Evolutionary conservation across 202 grass and related monocot species (phyloP).

Genomic region (Cymbopogon flexuosus): DNA sequence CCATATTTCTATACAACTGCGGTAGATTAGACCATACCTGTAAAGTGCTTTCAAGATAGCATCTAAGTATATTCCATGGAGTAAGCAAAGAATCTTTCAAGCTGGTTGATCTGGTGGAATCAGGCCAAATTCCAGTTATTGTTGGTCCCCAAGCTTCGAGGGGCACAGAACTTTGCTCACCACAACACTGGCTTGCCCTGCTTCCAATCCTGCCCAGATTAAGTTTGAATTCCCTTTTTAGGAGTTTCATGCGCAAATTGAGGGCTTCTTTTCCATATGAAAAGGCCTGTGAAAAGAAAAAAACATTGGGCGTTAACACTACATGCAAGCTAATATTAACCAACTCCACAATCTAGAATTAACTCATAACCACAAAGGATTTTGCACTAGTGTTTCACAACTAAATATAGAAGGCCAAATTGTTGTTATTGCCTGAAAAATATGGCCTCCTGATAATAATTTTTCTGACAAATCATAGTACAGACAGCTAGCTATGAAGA

Average conservation of each 20-base stretch:
- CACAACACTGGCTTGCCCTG: neutral
- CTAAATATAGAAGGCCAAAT: neutral
- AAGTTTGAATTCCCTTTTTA: conserved; percentile 64
- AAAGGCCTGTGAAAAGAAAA: conserved; percentile 48
- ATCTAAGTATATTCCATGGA: conserved; percentile 67
- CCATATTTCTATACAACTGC: neutral
- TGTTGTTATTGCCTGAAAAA: conserved; percentile 47
- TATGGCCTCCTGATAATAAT: conserved; percentile 45
- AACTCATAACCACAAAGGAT: neutral
- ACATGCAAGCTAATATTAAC: conserved; percentile 18
- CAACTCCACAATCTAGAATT: neutral
- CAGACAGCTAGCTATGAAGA: conserved; percentile 59
- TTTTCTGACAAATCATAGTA: conserved; percentile 82
- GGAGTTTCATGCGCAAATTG: conserved; percentile 60
- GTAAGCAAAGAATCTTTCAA: conserved; percentile 49
- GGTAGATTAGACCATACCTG: conserved; percentile 45
- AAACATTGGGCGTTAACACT: neutral
- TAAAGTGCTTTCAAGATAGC: conserved; percentile 87
- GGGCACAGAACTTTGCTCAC: neutral
- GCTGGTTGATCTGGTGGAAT: conserved; percentile 34
- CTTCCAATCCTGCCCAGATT: conserved; percentile 18
- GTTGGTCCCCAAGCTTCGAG: conserved; percentile 49
- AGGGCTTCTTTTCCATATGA: conserved; percentile 66
- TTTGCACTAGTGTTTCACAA: neutral
- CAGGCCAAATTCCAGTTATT: conserved; percentile 60